These are phyloP conservation scores for Ilyonectria sp. DNA, from an alignment of 2,329 filamentous ascomycete genomes.

Conservation along the genomic window DNA sequence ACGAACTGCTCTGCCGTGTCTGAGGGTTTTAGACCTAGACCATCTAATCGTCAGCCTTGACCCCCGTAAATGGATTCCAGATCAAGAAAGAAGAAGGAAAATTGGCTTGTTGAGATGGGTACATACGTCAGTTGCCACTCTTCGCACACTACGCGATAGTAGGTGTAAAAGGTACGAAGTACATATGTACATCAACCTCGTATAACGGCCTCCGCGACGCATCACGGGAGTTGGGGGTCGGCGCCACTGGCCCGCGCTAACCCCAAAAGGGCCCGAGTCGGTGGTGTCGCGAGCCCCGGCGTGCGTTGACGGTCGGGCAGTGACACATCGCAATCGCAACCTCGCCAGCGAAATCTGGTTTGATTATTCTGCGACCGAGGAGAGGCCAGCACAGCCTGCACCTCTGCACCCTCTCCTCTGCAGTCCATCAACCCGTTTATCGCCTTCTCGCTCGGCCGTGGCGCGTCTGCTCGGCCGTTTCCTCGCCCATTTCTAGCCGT, in stretches of 20 bases:
- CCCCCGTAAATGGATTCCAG: not conserved
- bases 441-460: not conserved
- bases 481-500: not conserved
- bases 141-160: not conserved
- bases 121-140: constrained; percentile 6
- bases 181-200: constrained; percentile 20
- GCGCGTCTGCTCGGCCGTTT: not conserved
- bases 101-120: not conserved
- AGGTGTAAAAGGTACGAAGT: constrained; percentile 11
- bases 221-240: constrained; percentile 22
- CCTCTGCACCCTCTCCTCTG: not conserved
- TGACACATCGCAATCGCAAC: constrained; percentile 28
- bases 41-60: too few relatives aligned
- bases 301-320: constrained; percentile 28
- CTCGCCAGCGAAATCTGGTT: constrained; percentile 8
- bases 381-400: not conserved
- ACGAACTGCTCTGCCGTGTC: not conserved
- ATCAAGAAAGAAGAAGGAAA: not conserved
- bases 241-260: constrained; percentile 30
- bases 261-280: constrained; percentile 6
- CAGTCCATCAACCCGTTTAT: not conserved
- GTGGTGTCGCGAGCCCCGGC: constrained; percentile 24
- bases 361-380: not conserved
- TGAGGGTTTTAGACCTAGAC: not conserved
- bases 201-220: constrained; percentile 23